phyloP scores from a whole-genome alignment of 2,329 filamentous ascomycete species.

The Cryphonectria carpinicola region DNA sequence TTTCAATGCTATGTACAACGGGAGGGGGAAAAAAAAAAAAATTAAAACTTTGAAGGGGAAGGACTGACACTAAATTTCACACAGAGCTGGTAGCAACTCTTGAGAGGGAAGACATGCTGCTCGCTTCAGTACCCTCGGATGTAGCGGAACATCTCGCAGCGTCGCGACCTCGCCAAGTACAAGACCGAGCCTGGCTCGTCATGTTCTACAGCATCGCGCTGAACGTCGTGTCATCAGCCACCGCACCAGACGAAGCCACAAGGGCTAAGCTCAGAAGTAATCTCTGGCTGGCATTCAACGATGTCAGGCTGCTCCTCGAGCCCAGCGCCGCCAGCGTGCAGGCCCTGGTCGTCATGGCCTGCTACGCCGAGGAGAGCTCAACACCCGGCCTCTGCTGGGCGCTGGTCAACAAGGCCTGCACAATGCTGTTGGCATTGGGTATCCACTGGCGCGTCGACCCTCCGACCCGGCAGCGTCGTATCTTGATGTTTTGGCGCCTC shows the following conservation, averaged over 20 bases:
- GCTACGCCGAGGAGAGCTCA: conserved; percentile 9
- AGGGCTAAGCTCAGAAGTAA: conserved; percentile 8
- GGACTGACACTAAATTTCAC: background rate
- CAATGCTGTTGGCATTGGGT: conserved; percentile 10
- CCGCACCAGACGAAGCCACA: background rate
- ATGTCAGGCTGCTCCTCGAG: conserved; percentile 9
- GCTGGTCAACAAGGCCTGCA: conserved; percentile 14
- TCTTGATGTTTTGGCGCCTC: conserved; percentile 19
- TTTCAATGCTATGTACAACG: background rate
- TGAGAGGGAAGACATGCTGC: conserved; percentile 5
- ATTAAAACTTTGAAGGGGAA: no score
- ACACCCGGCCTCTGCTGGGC: conserved; percentile 16
- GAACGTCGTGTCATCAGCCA: background rate
- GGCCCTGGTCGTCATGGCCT: conserved; percentile 15
- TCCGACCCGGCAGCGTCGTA: conserved; percentile 3
- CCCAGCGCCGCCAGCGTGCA: conserved; percentile 15
- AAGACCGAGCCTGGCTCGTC: conserved; percentile 17
- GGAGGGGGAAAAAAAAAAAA: background rate
- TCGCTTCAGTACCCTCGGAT: background rate
- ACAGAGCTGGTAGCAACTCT: conserved; percentile 11
- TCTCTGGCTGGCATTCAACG: conserved; percentile 20
- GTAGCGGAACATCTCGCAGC: background rate
- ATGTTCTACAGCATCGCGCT: conserved; percentile 21
- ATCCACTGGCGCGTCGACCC: conserved; percentile 18
- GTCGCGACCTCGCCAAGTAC: conserved; percentile 8